Percentiles rank a stretch among this genome's conserved stretches.
These are phyloP conservation scores for Tetrahymena elliotti DNA, from an alignment of 73 alveolate species.

Conservation along the genomic window DNA sequence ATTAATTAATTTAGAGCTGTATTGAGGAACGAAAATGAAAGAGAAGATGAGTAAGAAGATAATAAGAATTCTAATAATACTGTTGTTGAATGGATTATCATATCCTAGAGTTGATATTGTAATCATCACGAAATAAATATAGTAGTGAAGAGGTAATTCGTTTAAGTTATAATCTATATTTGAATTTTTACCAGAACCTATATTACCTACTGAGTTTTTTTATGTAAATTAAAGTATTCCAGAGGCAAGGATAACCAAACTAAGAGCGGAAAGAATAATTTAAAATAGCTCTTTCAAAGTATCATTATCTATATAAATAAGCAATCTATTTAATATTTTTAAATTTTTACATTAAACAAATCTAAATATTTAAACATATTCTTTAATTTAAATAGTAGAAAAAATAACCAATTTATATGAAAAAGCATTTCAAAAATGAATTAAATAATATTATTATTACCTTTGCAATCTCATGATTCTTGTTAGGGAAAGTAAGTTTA, in stretches of 20 bases:
- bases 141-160: slow-evolving; percentile 56
- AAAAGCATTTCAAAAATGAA: too few species aligned
- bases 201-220: background rate
- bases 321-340: background rate
- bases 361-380: background rate
- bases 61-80: slow-evolving; percentile 65
- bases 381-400: background rate
- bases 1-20: slow-evolving; percentile 73
- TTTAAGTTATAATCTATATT: background rate
- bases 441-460: background rate
- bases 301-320: slow-evolving; percentile 10
- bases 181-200: background rate
- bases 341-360: background rate
- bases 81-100: slow-evolving; percentile 80
- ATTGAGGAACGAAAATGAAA: slow-evolving; percentile 72
- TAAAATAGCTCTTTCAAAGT: slow-evolving; percentile 5
- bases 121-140: slow-evolving; percentile 78
- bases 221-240: slow-evolving; percentile 21
- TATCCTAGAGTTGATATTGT: slow-evolving; percentile 89
- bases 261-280: background rate
- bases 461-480: slow-evolving; percentile 9
- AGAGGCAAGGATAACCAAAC: slow-evolving; percentile 28
- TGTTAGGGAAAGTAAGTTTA: background rate
- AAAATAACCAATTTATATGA: background rate
- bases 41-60: slow-evolving; percentile 72